These are phyloP conservation scores for Zostera marina DNA, from an alignment of 116 monocot genomes.

Conservation along the genomic window DNA sequence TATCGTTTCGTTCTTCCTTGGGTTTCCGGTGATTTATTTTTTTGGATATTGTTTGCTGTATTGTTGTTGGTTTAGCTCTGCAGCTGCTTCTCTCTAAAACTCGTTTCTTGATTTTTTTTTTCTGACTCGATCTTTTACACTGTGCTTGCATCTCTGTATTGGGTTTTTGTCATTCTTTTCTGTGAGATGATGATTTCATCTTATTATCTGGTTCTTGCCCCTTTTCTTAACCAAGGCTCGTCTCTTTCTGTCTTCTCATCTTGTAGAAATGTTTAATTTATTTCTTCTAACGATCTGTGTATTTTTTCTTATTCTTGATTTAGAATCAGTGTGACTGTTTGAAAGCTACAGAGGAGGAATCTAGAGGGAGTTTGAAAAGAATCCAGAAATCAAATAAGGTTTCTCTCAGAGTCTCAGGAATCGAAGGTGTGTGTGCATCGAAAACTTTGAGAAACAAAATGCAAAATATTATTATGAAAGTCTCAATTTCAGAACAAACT, in stretches of 20 bases:
- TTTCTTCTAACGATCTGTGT: too few relatives aligned
- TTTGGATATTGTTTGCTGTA: not conserved
- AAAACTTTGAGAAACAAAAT: conserved; percentile 4
- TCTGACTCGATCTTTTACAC: not conserved
- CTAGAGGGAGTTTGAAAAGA: too few relatives aligned
- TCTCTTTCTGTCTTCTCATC: too few relatives aligned
- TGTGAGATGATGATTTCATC: not conserved
- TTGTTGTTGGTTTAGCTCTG: not conserved
- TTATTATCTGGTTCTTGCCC: too few relatives aligned
- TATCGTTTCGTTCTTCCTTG: not conserved
- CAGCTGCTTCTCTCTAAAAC: not conserved
- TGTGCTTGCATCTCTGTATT: not conserved
- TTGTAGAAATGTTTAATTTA: too few relatives aligned
- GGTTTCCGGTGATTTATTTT: not conserved
- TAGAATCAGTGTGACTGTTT: too few relatives aligned
- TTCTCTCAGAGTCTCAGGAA: too few relatives aligned
- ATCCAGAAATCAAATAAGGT: too few relatives aligned
- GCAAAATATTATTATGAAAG: conserved; percentile 21
- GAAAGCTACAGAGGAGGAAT: too few relatives aligned
- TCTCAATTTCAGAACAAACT: conserved; percentile 14
- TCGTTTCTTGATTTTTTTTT: not conserved
- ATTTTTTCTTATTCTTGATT: too few relatives aligned
- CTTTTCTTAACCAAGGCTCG: too few relatives aligned
- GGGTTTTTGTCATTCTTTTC: not conserved
- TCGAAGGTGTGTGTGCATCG: not conserved